phyloP scores from a whole-genome alignment of 75 land plant genomes.

The Chamaecyparis obtusa region DNA sequence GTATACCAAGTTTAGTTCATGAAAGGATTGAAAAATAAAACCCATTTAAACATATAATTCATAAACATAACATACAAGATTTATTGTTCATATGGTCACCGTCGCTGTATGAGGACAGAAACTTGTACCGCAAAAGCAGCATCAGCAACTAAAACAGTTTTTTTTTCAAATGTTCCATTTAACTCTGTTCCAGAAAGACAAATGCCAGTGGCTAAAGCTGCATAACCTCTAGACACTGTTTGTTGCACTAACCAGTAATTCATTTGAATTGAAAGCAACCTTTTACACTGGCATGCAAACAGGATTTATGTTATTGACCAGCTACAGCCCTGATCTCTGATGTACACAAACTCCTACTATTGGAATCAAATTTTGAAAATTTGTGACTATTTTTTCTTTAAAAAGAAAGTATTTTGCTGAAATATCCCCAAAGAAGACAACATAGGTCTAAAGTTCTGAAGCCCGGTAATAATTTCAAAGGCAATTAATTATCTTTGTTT shows the following conservation, averaged over 20 bases:
- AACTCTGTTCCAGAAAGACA: neutral
- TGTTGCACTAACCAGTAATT: neutral
- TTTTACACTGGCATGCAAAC: neutral
- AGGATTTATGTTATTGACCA: too few species aligned
- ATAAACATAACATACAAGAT: neutral
- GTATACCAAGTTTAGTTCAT: neutral
- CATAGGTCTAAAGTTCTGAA: neutral
- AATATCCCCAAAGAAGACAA: neutral
- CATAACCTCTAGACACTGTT: neutral
- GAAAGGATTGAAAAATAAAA: neutral
- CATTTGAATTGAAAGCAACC: neutral
- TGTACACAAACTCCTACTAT: neutral
- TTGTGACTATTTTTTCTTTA: neutral
- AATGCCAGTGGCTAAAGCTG: neutral
- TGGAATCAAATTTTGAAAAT: neutral
- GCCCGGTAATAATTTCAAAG: neutral
- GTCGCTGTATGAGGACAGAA: neutral
- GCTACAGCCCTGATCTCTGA: neutral
- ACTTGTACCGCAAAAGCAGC: neutral
- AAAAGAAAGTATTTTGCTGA: neutral
- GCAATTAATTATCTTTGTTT: neutral
- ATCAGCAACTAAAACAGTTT: neutral
- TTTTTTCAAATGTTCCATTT: neutral
- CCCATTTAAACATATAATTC: neutral
- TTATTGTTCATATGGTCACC: neutral